These are phyloP conservation scores for Pseudocercospora musae DNA, from an alignment of 2,329 filamentous ascomycete genomes.

Conservation along the genomic window DNA sequence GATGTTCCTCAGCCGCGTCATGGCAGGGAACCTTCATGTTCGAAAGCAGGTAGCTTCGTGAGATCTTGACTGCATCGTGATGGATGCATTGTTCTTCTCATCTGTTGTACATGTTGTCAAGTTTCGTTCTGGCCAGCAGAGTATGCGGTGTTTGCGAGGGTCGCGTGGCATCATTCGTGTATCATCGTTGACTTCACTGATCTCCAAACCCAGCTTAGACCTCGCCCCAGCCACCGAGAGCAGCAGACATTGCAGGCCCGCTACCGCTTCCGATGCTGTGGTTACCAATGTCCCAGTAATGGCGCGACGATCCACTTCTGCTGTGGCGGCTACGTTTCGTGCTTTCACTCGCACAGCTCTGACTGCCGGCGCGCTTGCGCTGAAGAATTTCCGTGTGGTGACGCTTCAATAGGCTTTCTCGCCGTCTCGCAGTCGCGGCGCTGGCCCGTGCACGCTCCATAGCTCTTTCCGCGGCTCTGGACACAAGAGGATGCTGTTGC, in stretches of 20 bases:
- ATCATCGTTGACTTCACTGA: neutral
- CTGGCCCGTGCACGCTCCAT: constrained; percentile 40
- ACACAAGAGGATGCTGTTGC: constrained; percentile 83
- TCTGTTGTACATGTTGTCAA: neutral
- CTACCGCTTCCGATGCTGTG: constrained; percentile 67
- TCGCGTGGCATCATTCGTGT: neutral
- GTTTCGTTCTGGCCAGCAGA: neutral
- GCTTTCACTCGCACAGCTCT: constrained; percentile 83
- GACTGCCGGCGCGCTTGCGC: constrained; percentile 39
- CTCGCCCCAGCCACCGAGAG: constrained; percentile 76
- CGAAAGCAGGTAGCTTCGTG: neutral
- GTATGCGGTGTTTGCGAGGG: neutral
- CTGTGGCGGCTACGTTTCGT: constrained; percentile 64
- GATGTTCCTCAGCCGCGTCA: neutral
- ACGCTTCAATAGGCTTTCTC: constrained; percentile 18
- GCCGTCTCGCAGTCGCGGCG: constrained; percentile 15
- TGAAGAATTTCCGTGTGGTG: constrained; percentile 44
- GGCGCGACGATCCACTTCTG: constrained; percentile 63
- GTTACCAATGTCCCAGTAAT: constrained; percentile 90
- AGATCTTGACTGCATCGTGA: neutral
- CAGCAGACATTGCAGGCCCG: constrained; percentile 31
- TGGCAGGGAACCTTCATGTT: neutral
- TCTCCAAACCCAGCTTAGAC: constrained; percentile 43
- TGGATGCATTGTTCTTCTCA: neutral
- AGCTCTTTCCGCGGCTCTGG: constrained; percentile 46